Conservation (phyloP, 140 eudicot species). For the Flaveria floridana region DNA sequence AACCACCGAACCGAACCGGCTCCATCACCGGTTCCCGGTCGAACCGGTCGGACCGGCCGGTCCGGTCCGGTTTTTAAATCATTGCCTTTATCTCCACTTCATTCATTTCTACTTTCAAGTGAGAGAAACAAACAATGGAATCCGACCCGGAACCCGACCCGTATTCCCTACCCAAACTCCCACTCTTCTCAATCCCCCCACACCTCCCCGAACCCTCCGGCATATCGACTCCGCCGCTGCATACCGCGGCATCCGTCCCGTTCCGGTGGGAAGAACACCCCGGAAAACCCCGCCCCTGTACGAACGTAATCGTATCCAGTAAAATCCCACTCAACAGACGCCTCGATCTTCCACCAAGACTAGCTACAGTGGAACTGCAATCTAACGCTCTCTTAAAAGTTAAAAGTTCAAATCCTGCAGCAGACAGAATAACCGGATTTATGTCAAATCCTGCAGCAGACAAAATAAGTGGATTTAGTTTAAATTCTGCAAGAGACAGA, state of each 20-base stretch:
- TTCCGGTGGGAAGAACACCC: constrained; percentile 93
- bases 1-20: no score
- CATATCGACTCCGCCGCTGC: constrained; percentile 58
- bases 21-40: no score
- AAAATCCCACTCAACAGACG: constrained; percentile 19
- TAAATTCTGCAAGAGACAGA: no score
- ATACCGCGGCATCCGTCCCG: constrained; percentile 73
- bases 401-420: no score
- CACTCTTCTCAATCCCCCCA: constrained; percentile 34
- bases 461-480: no score
- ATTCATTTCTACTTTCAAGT: background rate
- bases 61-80: no score
- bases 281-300: constrained; percentile 78
- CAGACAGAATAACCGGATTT: no score
- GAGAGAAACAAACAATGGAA: constrained; percentile 12
- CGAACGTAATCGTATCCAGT: constrained; percentile 38
- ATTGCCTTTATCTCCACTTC: no score
- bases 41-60: no score
- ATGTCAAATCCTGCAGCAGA: no score
- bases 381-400: constrained; percentile 35
- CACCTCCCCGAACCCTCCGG: constrained; percentile 50
- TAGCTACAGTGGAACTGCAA: constrained; percentile 24
- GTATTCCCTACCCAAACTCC: constrained; percentile 39
- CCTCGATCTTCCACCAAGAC: constrained; percentile 71
- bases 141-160: constrained; percentile 38